Conservation (phyloP, 257 asterid genomes). For the Solanum pimpinellifolium region DNA sequence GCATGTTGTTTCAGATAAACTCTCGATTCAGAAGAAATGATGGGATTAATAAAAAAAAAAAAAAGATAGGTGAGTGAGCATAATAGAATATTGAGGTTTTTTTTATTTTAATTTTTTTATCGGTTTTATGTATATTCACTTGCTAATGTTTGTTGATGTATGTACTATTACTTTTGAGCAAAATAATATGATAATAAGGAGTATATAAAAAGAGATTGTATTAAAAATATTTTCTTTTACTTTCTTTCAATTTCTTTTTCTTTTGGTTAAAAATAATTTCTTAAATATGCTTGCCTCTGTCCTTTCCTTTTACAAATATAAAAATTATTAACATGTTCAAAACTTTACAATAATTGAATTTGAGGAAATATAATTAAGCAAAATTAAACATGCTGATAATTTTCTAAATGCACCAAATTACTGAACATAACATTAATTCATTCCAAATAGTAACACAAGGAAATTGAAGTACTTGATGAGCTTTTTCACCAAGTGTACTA, state of each 20-base stretch:
- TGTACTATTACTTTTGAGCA: neutral
- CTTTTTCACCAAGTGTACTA: neutral
- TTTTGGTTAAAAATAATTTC: no score
- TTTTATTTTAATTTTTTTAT: neutral
- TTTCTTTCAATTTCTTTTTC: neutral
- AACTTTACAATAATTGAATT: neutral
- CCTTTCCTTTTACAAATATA: neutral
- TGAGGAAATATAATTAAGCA: neutral
- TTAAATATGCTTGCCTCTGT: neutral
- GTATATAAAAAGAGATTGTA: neutral
- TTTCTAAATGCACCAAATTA: neutral
- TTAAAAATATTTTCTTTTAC: neutral
- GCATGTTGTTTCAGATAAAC: accelerated
- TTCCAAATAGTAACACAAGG: neutral
- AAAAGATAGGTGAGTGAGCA: neutral
- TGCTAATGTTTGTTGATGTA: neutral
- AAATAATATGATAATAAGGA: neutral
- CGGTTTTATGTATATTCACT: neutral
- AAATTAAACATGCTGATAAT: neutral
- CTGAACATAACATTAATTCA: neutral
- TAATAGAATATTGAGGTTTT: neutral
- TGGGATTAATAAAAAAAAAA: conserved; percentile 18
- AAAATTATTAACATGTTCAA: neutral
- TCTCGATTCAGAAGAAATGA: conserved; percentile 8
- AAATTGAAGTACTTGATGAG: neutral